Evolutionary conservation across 768 basidiomycete genomes (phyloP).

Genomic region (Fistulinella prunicolor): DNA sequence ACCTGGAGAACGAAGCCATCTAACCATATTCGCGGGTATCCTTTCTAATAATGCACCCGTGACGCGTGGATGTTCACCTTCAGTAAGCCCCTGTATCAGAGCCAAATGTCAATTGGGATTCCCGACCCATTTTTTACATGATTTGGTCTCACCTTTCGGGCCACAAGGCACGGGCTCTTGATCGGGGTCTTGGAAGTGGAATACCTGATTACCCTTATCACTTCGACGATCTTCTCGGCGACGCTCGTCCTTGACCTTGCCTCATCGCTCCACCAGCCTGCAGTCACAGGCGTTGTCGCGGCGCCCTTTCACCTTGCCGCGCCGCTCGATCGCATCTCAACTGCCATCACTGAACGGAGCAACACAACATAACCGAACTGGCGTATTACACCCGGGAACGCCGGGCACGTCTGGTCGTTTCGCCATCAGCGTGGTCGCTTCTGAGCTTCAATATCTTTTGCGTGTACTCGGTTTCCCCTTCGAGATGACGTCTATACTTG

Average conservation of each 20-base stretch:
- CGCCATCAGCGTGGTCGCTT: constrained; percentile 2
- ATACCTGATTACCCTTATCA: constrained; percentile 3
- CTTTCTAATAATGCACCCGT: neutral
- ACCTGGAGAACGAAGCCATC: neutral
- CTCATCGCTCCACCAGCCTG: neutral
- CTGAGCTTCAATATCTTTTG: constrained; percentile 11
- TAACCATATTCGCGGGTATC: neutral
- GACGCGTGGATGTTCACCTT: neutral
- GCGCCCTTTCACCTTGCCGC: neutral
- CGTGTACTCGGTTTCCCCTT: neutral
- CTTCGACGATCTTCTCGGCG: constrained; percentile 2
- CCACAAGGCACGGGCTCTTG: constrained; percentile 1
- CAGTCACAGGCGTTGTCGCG: too few relatives aligned
- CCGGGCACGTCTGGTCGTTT: neutral
- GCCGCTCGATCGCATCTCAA: constrained; percentile 5
- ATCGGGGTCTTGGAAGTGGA: neutral
- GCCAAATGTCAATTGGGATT: neutral
- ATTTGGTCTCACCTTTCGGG: neutral
- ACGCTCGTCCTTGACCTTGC: neutral
- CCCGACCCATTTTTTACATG: neutral
- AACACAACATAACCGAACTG: neutral
- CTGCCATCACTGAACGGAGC: neutral
- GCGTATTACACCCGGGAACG: neutral
- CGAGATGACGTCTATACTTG: too few relatives aligned
- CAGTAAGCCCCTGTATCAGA: constrained; percentile 1